A percentile compares a stretch with the other conserved stretches of the same genome.
Evolutionary conservation across 208 protist species (phyloP).

Genomic region (Crithidia expoeki): DNA sequence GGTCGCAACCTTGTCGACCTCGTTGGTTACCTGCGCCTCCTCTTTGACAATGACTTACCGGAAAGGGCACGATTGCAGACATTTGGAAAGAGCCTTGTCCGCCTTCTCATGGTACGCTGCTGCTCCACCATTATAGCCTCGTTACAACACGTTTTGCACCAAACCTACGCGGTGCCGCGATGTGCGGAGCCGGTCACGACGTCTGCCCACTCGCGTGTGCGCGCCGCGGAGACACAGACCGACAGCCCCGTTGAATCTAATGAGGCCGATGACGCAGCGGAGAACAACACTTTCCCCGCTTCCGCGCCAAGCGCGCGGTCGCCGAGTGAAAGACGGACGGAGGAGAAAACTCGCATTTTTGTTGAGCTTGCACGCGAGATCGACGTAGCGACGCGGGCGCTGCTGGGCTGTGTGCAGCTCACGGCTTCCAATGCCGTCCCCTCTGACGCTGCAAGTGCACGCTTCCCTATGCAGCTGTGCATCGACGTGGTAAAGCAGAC

Average conservation of each 20-base stretch:
- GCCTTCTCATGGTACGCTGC: conserved; percentile 76
- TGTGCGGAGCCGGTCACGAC: background rate
- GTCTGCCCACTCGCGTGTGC: background rate
- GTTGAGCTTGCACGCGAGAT: conserved; percentile 59
- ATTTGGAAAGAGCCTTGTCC: conserved; percentile 60
- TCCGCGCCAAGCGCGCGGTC: background rate
- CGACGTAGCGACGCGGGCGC: conserved; percentile 46
- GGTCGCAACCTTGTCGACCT: conserved; percentile 54
- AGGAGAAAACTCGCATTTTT: conserved; percentile 29
- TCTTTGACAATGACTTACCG: conserved; percentile 61
- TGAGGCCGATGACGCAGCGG: background rate
- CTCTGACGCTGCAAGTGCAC: conserved; percentile 47
- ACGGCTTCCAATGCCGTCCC: conserved; percentile 47
- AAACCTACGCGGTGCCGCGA: conserved; percentile 40
- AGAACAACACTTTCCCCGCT: background rate
- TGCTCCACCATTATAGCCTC: conserved; percentile 65
- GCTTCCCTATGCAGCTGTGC: conserved; percentile 73
- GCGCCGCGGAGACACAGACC: background rate
- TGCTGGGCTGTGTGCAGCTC: conserved; percentile 62
- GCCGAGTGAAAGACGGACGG: background rate
- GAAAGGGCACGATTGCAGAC: conserved; percentile 65
- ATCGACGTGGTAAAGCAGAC: conserved; percentile 73
- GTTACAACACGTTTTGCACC: conserved; percentile 66
- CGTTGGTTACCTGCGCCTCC: conserved; percentile 53
- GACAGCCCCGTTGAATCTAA: background rate